Evolutionary conservation across 257 asterid species (phyloP).

Genomic region (Solanum rostratum): DNA sequence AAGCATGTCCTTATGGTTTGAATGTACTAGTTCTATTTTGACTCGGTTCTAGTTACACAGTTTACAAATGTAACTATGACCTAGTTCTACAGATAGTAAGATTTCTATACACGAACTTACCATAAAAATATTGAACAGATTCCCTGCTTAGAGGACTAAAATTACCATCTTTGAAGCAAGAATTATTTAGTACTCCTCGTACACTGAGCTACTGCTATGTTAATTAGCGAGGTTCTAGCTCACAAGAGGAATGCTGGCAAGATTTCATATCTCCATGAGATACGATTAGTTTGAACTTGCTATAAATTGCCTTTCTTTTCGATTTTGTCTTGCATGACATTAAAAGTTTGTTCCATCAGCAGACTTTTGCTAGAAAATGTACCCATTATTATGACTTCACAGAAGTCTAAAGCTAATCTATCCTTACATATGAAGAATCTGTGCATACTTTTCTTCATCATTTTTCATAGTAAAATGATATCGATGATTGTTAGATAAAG

Average conservation of each 20-base stretch:
- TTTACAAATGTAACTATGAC: neutral
- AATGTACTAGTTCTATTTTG: neutral
- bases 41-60: neutral
- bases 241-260: neutral
- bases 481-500: neutral
- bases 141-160: neutral
- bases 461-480: neutral
- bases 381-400: neutral
- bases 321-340: neutral
- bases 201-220: neutral
- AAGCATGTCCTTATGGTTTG: neutral
- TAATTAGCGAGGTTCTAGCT: neutral
- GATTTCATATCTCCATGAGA: neutral
- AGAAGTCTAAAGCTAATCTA: neutral
- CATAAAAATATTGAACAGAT: neutral
- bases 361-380: neutral
- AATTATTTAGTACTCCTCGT: neutral
- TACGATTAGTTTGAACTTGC: neutral
- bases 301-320: neutral
- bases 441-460: neutral
- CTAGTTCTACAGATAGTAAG: neutral
- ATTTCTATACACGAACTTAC: neutral
- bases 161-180: neutral
- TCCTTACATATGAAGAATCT: neutral
- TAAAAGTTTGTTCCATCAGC: neutral